Conservation (phyloP, 345 rosid genomes). For the Linum usitatissimum region DNA sequence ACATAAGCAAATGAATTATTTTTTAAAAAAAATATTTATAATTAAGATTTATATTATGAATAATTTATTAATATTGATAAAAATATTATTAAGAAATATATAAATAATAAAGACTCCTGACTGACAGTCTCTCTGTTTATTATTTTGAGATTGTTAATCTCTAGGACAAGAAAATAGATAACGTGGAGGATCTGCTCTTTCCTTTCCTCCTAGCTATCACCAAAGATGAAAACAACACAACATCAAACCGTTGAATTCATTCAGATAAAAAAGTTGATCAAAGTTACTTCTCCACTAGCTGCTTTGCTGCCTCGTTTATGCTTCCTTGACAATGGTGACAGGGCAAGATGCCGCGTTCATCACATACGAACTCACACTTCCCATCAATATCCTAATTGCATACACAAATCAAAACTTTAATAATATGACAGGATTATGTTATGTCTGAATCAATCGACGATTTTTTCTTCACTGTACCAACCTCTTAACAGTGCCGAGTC, state of each 20-base stretch:
- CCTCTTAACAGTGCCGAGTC: conserved; percentile 44
- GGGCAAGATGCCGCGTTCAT: conserved; percentile 65
- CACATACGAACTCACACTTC: conserved; percentile 70
- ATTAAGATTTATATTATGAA: no score
- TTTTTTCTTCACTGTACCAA: neutral
- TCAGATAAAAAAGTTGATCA: neutral
- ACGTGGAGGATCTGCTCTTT: neutral
- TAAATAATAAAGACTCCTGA: no score
- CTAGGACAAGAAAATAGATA: no score
- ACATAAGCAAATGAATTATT: no score
- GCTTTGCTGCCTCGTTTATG: neutral
- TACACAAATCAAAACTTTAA: neutral
- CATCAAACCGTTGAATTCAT: neutral
- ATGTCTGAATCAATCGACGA: neutral
- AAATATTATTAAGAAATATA: no score
- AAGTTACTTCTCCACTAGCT: neutral
- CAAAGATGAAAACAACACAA: neutral
- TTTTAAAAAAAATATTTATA: no score
- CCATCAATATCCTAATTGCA: conserved; percentile 54
- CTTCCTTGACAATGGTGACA: conserved; percentile 60
- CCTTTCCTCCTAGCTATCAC: neutral
- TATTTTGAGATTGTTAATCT: no score
- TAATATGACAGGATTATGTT: neutral
- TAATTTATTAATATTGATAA: no score
- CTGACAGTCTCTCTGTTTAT: no score